Percentiles rank a stretch among this genome's conserved stretches.
phyloP scores from a whole-genome alignment of 2,329 filamentous ascomycete genomes.

The Fusarium sp. region DNA sequence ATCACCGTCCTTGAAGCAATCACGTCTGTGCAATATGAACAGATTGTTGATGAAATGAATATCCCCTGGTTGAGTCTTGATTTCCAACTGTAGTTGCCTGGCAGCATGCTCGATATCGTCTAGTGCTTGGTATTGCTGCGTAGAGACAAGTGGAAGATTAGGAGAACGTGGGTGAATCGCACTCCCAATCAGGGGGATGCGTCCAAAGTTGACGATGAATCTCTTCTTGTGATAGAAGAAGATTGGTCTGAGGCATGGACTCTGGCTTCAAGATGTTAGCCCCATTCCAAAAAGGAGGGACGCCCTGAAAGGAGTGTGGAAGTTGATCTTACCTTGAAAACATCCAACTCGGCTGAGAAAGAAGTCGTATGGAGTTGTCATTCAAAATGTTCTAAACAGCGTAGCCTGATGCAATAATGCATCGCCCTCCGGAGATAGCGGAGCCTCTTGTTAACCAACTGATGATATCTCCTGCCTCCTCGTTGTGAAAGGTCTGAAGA shows the following conservation, averaged over 20 bases:
- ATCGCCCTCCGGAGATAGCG: slow-evolving; percentile 71
- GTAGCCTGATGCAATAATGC: slow-evolving; percentile 73
- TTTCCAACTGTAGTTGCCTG: slow-evolving; percentile 62
- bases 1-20: not conserved
- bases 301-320: not conserved
- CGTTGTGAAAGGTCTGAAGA: slow-evolving; percentile 74
- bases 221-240: slow-evolving; percentile 62
- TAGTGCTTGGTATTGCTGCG: slow-evolving; percentile 64
- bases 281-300: not conserved
- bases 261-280: not conserved
- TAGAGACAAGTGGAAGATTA: slow-evolving; percentile 60
- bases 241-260: slow-evolving; percentile 61
- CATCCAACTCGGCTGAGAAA: slow-evolving; percentile 71
- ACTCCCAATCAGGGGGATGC: slow-evolving; percentile 65
- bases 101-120: slow-evolving; percentile 66
- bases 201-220: slow-evolving; percentile 68
- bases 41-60: slow-evolving; percentile 75
- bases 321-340: slow-evolving; percentile 66
- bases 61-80: slow-evolving; percentile 65
- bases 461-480: slow-evolving; percentile 73
- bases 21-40: slow-evolving; percentile 66
- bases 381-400: slow-evolving; percentile 76
- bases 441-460: slow-evolving; percentile 72
- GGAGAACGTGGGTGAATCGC: slow-evolving; percentile 61
- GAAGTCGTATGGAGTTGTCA: slow-evolving; percentile 69